phyloP scores from a whole-genome alignment of 2,329 filamentous ascomycete species.

The Trichothecium sympodiale region DNA sequence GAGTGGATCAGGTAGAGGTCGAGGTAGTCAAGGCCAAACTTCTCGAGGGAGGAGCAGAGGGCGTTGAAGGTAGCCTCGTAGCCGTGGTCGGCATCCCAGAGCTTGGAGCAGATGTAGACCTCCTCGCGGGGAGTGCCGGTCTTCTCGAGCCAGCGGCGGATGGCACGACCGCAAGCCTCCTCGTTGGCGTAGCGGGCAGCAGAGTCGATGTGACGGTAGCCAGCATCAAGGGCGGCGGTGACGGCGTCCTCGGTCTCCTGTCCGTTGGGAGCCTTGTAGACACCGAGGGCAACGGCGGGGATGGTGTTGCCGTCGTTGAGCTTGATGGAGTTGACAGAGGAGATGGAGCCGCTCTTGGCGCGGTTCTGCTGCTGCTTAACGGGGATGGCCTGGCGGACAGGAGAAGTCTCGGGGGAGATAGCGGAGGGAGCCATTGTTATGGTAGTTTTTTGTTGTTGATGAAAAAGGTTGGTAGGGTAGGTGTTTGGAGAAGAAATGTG shows the following conservation, averaged over 20 bases:
- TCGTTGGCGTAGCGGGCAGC: slow-evolving; percentile 54
- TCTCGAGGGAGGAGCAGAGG: slow-evolving; percentile 54
- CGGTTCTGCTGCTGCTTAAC: slow-evolving; percentile 7
- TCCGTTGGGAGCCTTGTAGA: slow-evolving; percentile 33
- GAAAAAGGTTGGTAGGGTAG: slow-evolving; percentile 1
- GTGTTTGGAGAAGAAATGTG: slow-evolving; percentile 2
- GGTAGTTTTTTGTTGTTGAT: slow-evolving; percentile 3
- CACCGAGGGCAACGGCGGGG: slow-evolving; percentile 39
- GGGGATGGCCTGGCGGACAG: slow-evolving; percentile 15
- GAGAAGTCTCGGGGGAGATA: slow-evolving; percentile 21
- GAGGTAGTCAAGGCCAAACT: slow-evolving; percentile 58
- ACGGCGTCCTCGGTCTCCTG: slow-evolving; percentile 42
- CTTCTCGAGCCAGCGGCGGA: slow-evolving; percentile 56
- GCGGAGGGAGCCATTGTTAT: slow-evolving; percentile 24
- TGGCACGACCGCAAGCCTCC: slow-evolving; percentile 57
- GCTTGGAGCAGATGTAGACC: slow-evolving; percentile 56
- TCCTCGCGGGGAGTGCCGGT: slow-evolving; percentile 53
- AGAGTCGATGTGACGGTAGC: slow-evolving; percentile 39
- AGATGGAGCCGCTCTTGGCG: slow-evolving; percentile 14
- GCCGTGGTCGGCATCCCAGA: slow-evolving; percentile 40
- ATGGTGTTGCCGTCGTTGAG: slow-evolving; percentile 64
- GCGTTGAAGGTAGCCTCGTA: slow-evolving; percentile 35
- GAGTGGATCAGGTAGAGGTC: slow-evolving; percentile 55
- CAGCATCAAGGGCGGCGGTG: slow-evolving; percentile 4
- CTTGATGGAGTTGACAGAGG: slow-evolving; percentile 32